These are phyloP conservation scores for Penicillium nucicola DNA, from an alignment of 495 filamentous ascomycete species.

Conservation along the genomic window DNA sequence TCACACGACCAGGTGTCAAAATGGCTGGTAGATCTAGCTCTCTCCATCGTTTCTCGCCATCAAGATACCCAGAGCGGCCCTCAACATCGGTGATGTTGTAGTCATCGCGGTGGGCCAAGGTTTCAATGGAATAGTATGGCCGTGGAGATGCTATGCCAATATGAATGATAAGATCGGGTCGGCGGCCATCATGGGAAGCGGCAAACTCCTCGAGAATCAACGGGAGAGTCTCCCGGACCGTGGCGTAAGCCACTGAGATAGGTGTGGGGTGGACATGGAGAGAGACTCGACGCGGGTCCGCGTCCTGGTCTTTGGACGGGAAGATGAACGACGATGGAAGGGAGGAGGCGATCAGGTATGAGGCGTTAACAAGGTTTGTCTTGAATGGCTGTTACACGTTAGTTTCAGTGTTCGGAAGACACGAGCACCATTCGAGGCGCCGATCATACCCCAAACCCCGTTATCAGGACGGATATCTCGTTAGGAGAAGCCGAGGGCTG, in stretches of 20 bases:
- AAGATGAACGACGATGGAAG: constrained; percentile 34
- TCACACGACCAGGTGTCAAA: constrained; percentile 27
- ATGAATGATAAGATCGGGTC: constrained; percentile 67
- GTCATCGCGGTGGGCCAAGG: constrained; percentile 68
- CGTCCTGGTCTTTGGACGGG: constrained; percentile 9
- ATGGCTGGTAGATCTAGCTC: constrained; percentile 36
- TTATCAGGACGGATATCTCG: constrained; percentile 66
- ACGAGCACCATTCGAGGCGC: constrained; percentile 10
- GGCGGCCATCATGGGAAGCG: constrained; percentile 34
- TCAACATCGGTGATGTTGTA: constrained; percentile 69
- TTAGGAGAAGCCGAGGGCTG: constrained; percentile 14
- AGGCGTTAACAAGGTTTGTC: constrained; percentile 64
- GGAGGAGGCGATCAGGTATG: constrained; percentile 64
- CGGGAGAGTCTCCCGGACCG: constrained; percentile 62
- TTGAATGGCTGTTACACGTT: constrained; percentile 59
- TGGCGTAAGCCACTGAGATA: constrained; percentile 65
- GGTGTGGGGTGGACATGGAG: constrained; percentile 64
- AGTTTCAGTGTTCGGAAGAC: background rate
- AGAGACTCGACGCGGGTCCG: constrained; percentile 50
- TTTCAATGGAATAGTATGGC: constrained; percentile 66
- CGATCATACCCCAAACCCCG: constrained; percentile 64
- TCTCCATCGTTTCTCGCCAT: constrained; percentile 47
- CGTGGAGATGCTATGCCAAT: constrained; percentile 78
- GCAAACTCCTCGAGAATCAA: constrained; percentile 42
- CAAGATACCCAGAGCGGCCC: constrained; percentile 52